Conservation (phyloP, 495 filamentous ascomycete species). For the Lentithecium fluviatile region DNA sequence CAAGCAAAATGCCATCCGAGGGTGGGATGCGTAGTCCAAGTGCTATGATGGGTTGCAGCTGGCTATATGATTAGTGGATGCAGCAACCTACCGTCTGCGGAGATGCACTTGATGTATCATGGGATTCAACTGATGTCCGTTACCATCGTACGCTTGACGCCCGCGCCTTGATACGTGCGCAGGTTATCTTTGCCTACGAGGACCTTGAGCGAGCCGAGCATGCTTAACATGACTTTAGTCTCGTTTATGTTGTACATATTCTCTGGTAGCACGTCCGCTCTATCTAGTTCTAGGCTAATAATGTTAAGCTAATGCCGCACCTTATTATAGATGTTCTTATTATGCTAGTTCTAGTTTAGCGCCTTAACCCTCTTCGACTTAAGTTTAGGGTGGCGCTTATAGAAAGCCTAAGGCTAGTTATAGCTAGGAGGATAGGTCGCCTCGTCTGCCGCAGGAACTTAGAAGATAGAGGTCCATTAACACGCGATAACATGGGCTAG, state of each 20-base stretch:
- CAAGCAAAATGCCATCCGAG: background rate
- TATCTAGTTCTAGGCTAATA: constrained; percentile 34
- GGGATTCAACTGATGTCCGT: too few relatives aligned
- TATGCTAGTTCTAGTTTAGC: constrained; percentile 33
- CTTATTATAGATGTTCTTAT: constrained; percentile 42
- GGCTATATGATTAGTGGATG: background rate
- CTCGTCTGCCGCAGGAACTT: background rate
- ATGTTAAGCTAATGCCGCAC: constrained; percentile 44
- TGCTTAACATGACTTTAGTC: background rate
- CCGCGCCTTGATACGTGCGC: background rate
- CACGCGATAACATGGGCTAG: constrained; percentile 10
- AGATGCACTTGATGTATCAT: background rate
- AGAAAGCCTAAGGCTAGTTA: constrained; percentile 23
- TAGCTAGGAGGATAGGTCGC: constrained; percentile 8
- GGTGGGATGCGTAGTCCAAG: constrained; percentile 10
- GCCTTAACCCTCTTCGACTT: constrained; percentile 33
- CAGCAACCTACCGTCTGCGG: background rate
- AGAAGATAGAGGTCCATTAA: background rate
- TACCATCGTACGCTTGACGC: background rate
- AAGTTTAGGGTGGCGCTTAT: constrained; percentile 36
- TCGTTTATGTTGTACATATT: constrained; percentile 5
- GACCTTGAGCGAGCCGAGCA: background rate
- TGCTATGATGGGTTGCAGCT: background rate
- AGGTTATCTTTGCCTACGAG: background rate
- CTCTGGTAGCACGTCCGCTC: constrained; percentile 11